Conservation (phyloP, 768 basidiomycete genomes). For the Russula virescens region DNA sequence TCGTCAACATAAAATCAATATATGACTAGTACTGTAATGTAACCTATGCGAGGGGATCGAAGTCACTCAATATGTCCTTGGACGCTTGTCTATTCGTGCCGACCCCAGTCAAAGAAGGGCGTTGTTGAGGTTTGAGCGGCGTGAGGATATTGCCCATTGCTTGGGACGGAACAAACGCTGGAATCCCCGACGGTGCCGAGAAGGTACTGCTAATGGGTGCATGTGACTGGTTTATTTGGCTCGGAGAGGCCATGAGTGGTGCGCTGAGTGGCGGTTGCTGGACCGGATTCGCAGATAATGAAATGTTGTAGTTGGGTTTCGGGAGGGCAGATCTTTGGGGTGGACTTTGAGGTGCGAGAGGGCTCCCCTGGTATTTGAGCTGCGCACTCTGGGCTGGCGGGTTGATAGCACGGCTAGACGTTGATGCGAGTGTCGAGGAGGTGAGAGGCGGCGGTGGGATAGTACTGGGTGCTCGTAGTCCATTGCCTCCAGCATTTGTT, state of each 20-base stretch:
- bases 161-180: conserved; percentile 30
- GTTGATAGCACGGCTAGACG: conserved; percentile 14
- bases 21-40: not conserved
- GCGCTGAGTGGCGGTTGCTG: conserved; percentile 9
- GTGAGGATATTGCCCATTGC: conserved; percentile 49
- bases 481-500: conserved; percentile 28
- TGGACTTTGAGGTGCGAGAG: conserved; percentile 11
- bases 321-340: conserved; percentile 25
- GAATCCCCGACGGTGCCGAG: conserved; percentile 24
- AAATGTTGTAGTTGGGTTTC: conserved; percentile 58
- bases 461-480: not conserved
- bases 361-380: conserved; percentile 18
- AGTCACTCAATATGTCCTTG: conserved; percentile 74
- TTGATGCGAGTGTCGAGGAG: conserved; percentile 25
- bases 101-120: conserved; percentile 37
- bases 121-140: conserved; percentile 56
- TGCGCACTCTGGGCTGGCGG: conserved; percentile 27
- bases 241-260: conserved; percentile 25
- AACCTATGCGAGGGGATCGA: conserved; percentile 63
- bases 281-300: conserved; percentile 29
- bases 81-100: conserved; percentile 42
- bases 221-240: conserved; percentile 11
- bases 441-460: conserved; percentile 3
- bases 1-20: not conserved
- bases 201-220: conserved; percentile 1